Conservation (phyloP, 2,329 filamentous ascomycete species). For the Ilyonectria destructans region DNA sequence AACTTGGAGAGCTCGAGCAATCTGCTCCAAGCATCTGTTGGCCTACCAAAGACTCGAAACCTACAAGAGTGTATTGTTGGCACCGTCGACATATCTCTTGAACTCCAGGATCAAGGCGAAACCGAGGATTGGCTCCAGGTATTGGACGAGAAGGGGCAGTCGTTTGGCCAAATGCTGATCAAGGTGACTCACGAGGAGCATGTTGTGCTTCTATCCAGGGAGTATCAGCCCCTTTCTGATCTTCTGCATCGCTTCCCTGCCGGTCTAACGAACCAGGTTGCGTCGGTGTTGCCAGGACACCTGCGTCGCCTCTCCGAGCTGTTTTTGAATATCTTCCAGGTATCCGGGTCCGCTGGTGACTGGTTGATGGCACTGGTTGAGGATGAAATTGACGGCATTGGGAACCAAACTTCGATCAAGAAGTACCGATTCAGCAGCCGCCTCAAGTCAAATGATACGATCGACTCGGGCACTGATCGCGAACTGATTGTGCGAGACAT, state of each 20-base stretch:
- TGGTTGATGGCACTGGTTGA: conserved; percentile 96
- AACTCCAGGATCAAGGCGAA: conserved; percentile 81
- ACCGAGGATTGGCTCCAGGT: conserved; percentile 92
- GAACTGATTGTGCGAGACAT: conserved; percentile 83
- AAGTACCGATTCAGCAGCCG: conserved; percentile 81
- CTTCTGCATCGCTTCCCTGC: conserved; percentile 89
- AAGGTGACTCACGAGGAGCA: conserved; percentile 89
- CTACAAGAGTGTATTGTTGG: conserved; percentile 73
- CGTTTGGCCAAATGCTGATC: conserved; percentile 87
- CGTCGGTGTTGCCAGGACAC: conserved; percentile 83
- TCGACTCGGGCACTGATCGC: conserved; percentile 75
- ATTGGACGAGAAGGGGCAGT: conserved; percentile 81
- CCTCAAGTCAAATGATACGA: conserved; percentile 80
- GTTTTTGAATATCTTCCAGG: conserved; percentile 95
- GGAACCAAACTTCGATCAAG: conserved; percentile 85
- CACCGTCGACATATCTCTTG: conserved; percentile 85
- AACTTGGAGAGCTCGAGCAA: conserved; percentile 62
- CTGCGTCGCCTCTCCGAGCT: conserved; percentile 87
- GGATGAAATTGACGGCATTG: conserved; percentile 95
- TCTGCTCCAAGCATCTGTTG: conserved; percentile 48
- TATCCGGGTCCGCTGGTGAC: conserved; percentile 85
- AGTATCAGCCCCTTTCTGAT: conserved; percentile 88
- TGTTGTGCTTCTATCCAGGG: conserved; percentile 87
- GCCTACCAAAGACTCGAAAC: conserved; percentile 57
- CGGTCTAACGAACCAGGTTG: conserved; percentile 88